Evolutionary conservation across 2,329 filamentous ascomycete genomes (phyloP).

Genomic region (Pseudovirgaria hyperparasitica): DNA sequence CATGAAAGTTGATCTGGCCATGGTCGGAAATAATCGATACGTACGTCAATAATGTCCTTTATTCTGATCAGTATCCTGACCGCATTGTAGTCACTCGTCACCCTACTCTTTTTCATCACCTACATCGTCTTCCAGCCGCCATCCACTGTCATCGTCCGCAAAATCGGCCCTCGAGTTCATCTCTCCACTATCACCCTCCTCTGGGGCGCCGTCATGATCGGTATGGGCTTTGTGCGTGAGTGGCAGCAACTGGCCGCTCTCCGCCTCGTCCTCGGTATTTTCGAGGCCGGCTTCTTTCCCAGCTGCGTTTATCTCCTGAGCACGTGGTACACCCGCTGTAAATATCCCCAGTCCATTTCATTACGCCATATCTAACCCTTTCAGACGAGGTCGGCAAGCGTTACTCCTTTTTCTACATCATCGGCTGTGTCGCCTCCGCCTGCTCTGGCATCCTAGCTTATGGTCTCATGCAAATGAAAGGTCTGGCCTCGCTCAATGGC

Average conservation of each 20-base stretch:
- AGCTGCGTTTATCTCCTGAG: slow-evolving; percentile 33
- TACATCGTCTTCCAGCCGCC: slow-evolving; percentile 31
- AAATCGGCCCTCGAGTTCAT: slow-evolving; percentile 27
- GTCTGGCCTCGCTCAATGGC: slow-evolving; percentile 33
- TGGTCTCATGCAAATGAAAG: slow-evolving; percentile 53
- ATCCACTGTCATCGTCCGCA: slow-evolving; percentile 26
- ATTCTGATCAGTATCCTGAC: background rate
- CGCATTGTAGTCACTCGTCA: slow-evolving; percentile 42
- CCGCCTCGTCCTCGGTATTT: slow-evolving; percentile 25
- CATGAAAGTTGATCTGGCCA: slow-evolving; percentile 26
- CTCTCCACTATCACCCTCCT: slow-evolving; percentile 19
- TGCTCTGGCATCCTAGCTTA: slow-evolving; percentile 59
- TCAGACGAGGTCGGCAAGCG: slow-evolving; percentile 52
- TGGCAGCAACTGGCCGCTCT: slow-evolving; percentile 24
- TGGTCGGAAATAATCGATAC: slow-evolving; percentile 18
- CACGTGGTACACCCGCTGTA: slow-evolving; percentile 35
- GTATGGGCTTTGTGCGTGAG: slow-evolving; percentile 26
- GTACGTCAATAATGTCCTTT: slow-evolving; percentile 5
- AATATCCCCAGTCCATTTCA: slow-evolving; percentile 1
- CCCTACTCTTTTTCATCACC: slow-evolving; percentile 34
- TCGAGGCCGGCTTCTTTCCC: slow-evolving; percentile 28
- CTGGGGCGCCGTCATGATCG: slow-evolving; percentile 33
- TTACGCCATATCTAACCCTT: background rate
- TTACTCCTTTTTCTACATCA: slow-evolving; percentile 56
- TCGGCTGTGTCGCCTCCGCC: slow-evolving; percentile 53